Percentiles rank a stretch among this genome's conserved stretches.
Evolutionary conservation across 2,329 filamentous ascomycete genomes (phyloP).

Genomic region (Apiospora saccharicola): DNA sequence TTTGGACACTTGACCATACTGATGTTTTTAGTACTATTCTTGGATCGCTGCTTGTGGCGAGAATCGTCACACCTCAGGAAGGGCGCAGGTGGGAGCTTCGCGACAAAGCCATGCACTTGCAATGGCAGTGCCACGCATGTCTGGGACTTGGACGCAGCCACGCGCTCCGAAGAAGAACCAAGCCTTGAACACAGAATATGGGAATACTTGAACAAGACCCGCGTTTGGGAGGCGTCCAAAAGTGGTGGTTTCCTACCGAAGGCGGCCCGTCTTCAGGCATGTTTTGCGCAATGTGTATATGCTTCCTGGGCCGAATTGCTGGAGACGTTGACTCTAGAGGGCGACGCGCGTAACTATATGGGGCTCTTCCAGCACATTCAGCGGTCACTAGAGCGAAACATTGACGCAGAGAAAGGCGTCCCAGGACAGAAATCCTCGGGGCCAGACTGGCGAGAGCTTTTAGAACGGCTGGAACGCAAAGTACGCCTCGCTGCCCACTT

Average conservation of each 20-base stretch:
- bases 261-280: constrained; percentile 23
- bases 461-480: constrained; percentile 40
- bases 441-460: constrained; percentile 43
- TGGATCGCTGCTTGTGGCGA: constrained; percentile 41
- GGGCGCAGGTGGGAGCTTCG: constrained; percentile 28
- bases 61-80: constrained; percentile 24
- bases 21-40: constrained; percentile 37
- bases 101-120: constrained; percentile 24
- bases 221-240: constrained; percentile 11
- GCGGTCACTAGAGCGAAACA: constrained; percentile 46
- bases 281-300: constrained; percentile 36
- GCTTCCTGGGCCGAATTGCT: constrained; percentile 48
- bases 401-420: constrained; percentile 31
- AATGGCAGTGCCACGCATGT: background rate
- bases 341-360: background rate
- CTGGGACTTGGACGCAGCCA: background rate
- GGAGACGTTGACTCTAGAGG: constrained; percentile 37
- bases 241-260: no score
- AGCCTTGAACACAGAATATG: constrained; percentile 40
- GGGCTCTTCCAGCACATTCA: constrained; percentile 41
- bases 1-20: background rate
- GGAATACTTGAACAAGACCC: constrained; percentile 29
- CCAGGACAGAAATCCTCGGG: background rate
- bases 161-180: constrained; percentile 31
- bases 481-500: constrained; percentile 36